These are phyloP conservation scores for Chalaropsis ovoidea DNA, from an alignment of 2,329 filamentous ascomycete species.

Conservation along the genomic window DNA sequence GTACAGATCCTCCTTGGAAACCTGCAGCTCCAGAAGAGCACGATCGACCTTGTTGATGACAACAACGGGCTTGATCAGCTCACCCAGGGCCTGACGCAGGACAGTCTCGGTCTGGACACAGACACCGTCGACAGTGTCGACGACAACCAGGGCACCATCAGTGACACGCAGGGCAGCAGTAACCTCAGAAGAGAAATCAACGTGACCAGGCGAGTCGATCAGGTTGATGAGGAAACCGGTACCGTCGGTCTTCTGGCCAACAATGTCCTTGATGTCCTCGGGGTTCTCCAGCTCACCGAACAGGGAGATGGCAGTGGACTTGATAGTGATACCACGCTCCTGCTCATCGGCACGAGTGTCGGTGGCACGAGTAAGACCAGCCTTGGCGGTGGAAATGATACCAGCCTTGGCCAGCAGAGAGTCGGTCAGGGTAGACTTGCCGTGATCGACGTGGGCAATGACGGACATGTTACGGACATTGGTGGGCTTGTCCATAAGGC, in stretches of 20 bases:
- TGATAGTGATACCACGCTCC: slow-evolving; percentile 99
- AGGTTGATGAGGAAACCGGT: slow-evolving; percentile 99
- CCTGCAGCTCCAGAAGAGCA: slow-evolving; percentile 96
- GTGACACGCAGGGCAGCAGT: slow-evolving; percentile 99
- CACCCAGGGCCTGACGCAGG: slow-evolving; percentile 94
- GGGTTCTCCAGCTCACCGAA: slow-evolving; percentile 72
- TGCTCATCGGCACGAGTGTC: slow-evolving; percentile 97
- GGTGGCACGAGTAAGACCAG: slow-evolving; percentile 89
- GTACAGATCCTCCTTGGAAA: slow-evolving; percentile 98
- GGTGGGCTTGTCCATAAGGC: slow-evolving; percentile 66
- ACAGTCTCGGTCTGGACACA: slow-evolving; percentile 99
- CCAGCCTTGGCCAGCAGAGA: slow-evolving; percentile 97
- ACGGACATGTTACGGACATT: slow-evolving; percentile 96
- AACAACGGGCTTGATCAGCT: slow-evolving; percentile 99
- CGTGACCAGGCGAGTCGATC: slow-evolving; percentile 99
- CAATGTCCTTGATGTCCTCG: slow-evolving; percentile 92
- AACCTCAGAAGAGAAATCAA: slow-evolving; percentile 99
- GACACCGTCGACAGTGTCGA: slow-evolving; percentile 99
- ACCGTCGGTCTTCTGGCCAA: slow-evolving; percentile 75
- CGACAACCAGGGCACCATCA: slow-evolving; percentile 97
- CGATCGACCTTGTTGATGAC: slow-evolving; percentile 99
- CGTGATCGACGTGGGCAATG: slow-evolving; percentile 99
- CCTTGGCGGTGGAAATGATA: slow-evolving; percentile 98
- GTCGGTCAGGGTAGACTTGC: slow-evolving; percentile 99
- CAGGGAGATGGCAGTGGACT: slow-evolving; percentile 98